Evolutionary conservation across 2,329 filamentous ascomycete genomes (phyloP).

Genomic region (Didymella pinodella): DNA sequence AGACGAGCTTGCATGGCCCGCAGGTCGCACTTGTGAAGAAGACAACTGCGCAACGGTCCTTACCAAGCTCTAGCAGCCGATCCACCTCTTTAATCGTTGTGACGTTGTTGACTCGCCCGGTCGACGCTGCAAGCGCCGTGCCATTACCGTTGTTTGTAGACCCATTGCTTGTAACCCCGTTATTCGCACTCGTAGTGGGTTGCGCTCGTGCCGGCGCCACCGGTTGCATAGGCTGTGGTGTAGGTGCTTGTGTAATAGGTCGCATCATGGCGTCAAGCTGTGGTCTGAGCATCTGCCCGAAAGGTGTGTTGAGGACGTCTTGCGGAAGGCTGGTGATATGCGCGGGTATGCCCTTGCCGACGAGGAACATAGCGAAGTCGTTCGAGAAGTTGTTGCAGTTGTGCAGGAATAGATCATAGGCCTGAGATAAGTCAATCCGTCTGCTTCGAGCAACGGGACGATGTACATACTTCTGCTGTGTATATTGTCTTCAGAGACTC

Average conservation of each 20-base stretch:
- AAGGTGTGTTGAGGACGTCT: slow-evolving; percentile 83
- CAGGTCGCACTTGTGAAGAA: slow-evolving; percentile 95
- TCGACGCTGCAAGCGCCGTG: slow-evolving; percentile 30
- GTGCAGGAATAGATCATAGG: slow-evolving; percentile 83
- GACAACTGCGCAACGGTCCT: slow-evolving; percentile 75
- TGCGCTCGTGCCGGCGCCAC: slow-evolving; percentile 25
- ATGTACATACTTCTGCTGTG: slow-evolving; percentile 69
- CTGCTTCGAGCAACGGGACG: background rate
- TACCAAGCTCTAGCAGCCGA: slow-evolving; percentile 65
- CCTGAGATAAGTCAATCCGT: slow-evolving; percentile 48
- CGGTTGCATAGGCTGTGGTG: slow-evolving; percentile 45
- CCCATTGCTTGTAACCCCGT: slow-evolving; percentile 18
- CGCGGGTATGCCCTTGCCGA: slow-evolving; percentile 86
- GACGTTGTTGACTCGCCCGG: slow-evolving; percentile 67
- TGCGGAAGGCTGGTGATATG: slow-evolving; percentile 87
- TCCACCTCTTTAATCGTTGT: slow-evolving; percentile 68
- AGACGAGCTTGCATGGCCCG: slow-evolving; percentile 81
- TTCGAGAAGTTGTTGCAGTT: slow-evolving; percentile 99
- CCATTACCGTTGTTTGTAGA: slow-evolving; percentile 20
- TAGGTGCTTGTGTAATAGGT: slow-evolving; percentile 67
- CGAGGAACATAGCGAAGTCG: slow-evolving; percentile 85
- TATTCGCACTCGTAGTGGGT: slow-evolving; percentile 18
- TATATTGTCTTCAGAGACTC: slow-evolving; percentile 84
- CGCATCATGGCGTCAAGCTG: slow-evolving; percentile 73
- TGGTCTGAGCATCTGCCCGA: slow-evolving; percentile 86